These are phyloP conservation scores for Mycena alexandri DNA, from an alignment of 768 basidiomycete genomes.

Conservation along the genomic window DNA sequence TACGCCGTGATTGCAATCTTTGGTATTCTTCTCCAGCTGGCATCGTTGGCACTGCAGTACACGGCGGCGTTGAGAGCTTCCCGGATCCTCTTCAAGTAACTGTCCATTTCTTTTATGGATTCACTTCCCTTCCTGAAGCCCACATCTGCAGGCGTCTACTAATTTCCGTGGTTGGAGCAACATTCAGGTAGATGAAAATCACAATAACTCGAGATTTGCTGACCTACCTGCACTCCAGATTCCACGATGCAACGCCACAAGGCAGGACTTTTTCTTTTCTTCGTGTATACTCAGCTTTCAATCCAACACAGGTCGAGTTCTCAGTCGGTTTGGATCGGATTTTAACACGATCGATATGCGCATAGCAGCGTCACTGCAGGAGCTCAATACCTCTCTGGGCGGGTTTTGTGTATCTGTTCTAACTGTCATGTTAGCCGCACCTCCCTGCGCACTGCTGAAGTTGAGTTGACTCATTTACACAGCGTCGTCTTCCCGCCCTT, in stretches of 20 bases:
- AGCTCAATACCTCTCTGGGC: constrained; percentile 54
- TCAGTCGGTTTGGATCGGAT: constrained; percentile 73
- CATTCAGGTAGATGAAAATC: constrained; percentile 58
- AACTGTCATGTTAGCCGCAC: constrained; percentile 2
- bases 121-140: too few relatives aligned
- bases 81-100: constrained; percentile 52
- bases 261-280: constrained; percentile 58
- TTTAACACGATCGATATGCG: too few relatives aligned
- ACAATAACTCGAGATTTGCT: too few relatives aligned
- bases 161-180: constrained; percentile 66
- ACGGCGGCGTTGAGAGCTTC: constrained; percentile 63
- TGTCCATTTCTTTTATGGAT: neutral
- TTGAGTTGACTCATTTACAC: too few relatives aligned
- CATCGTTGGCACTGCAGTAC: constrained; percentile 63
- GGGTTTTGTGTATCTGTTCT: constrained; percentile 77
- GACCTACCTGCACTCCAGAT: neutral
- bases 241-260: constrained; percentile 76
- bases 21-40: constrained; percentile 58
- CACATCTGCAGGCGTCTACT: constrained; percentile 49
- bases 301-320: constrained; percentile 53
- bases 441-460: neutral
- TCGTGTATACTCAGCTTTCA: too few relatives aligned
- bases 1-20: constrained; percentile 68
- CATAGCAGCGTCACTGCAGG: too few relatives aligned
- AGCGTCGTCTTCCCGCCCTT: constrained; percentile 17